Conservation (phyloP, 2,329 filamentous ascomycete genomes). For the Ophiostoma angusticollis region DNA sequence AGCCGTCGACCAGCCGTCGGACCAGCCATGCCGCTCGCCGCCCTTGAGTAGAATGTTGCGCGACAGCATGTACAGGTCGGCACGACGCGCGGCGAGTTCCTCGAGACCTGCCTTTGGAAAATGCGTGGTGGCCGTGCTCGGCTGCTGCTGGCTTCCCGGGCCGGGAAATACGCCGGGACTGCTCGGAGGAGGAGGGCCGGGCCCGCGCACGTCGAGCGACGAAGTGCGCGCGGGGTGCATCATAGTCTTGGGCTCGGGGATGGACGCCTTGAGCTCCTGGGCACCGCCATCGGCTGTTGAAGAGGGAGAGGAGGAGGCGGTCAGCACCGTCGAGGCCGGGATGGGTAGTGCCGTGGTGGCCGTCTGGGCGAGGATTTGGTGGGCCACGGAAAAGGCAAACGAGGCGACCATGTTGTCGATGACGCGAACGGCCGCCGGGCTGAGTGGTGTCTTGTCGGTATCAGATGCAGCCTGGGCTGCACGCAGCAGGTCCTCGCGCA, state of each 20-base stretch:
- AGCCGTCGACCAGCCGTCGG: conserved; percentile 58
- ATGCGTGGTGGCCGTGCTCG: conserved; percentile 28
- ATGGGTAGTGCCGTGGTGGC: conserved; percentile 55
- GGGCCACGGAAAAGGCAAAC: conserved; percentile 63
- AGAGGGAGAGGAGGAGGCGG: too few relatives aligned
- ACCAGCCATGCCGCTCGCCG: conserved; percentile 62
- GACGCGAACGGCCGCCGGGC: conserved; percentile 33
- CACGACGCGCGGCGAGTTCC: conserved; percentile 69
- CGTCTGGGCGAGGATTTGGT: conserved; percentile 66
- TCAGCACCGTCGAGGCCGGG: conserved; percentile 41
- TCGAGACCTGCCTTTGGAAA: conserved; percentile 57
- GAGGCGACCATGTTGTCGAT: conserved; percentile 65
- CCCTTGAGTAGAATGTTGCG: conserved; percentile 65
- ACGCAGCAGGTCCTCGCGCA: conserved; percentile 64
- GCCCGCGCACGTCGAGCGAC: conserved; percentile 38
- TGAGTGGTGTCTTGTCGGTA: conserved; percentile 18
- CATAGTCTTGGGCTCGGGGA: conserved; percentile 57
- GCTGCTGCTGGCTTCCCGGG: conserved; percentile 27
- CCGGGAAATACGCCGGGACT: conserved; percentile 44
- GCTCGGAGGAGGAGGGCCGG: conserved; percentile 22
- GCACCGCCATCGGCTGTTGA: too few relatives aligned
- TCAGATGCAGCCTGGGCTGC: conserved; percentile 33
- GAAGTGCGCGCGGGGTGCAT: conserved; percentile 54
- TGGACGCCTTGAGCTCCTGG: conserved; percentile 47
- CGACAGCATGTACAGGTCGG: conserved; percentile 69